A percentile compares a stretch with the other conserved stretches of the same genome.
Conservation (phyloP, 1,284 basidiomycete species). For the Pseudozyma pruni region DNA sequence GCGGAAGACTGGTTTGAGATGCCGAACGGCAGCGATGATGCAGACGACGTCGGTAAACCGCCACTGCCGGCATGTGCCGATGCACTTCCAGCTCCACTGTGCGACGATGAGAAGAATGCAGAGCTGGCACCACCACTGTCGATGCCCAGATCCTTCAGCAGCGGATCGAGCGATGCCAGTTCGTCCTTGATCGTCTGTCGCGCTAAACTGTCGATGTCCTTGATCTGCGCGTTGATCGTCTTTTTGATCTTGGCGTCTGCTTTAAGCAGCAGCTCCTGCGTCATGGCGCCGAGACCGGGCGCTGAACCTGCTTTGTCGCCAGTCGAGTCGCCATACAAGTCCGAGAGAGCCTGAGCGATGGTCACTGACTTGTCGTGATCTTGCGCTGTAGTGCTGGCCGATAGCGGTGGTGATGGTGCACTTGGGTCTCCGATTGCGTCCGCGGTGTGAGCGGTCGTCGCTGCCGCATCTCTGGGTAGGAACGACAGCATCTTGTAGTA, state of each 20-base stretch:
- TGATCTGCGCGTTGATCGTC: conserved; percentile 37
- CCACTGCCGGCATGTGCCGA: neutral
- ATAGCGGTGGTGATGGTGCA: conserved; percentile 15
- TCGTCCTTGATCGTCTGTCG: conserved; percentile 57
- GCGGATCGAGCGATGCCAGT: conserved; percentile 41
- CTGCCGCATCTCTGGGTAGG: conserved; percentile 16
- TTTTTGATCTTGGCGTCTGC: conserved; percentile 59
- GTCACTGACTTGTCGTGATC: conserved; percentile 22
- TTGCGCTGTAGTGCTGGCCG: conserved; percentile 2
- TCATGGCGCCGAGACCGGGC: conserved; percentile 23
- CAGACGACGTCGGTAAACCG: conserved; percentile 21
- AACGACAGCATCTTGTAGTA: conserved; percentile 57
- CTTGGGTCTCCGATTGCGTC: neutral
- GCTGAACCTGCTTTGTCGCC: neutral
- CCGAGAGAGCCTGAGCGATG: conserved; percentile 21
- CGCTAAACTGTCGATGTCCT: conserved; percentile 54
- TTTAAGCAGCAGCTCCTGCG: conserved; percentile 51
- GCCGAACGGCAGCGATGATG: conserved; percentile 15
- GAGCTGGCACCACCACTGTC: neutral
- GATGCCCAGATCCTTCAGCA: conserved; percentile 37
- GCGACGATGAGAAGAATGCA: conserved; percentile 1
- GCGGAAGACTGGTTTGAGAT: conserved; percentile 6
- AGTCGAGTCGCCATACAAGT: neutral
- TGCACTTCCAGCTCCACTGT: neutral
- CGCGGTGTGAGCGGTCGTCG: too few relatives aligned